phyloP scores from a whole-genome alignment of 768 basidiomycete species.

The Termitomyces heimii region DNA sequence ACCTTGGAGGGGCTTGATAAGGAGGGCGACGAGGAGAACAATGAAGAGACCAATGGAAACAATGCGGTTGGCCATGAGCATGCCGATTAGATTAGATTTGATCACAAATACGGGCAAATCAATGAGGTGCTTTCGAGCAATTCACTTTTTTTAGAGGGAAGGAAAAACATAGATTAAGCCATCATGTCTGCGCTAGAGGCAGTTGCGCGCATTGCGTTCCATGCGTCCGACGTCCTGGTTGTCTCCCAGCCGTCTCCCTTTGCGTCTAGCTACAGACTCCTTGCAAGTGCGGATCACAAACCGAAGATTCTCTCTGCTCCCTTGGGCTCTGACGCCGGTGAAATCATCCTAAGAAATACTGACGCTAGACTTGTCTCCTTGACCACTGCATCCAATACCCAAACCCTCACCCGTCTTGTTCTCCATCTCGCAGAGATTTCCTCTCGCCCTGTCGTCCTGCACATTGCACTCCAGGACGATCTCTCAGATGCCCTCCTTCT shows the following conservation, averaged over 20 bases:
- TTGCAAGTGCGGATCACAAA: constrained; percentile 27
- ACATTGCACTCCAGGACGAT: constrained; percentile 60
- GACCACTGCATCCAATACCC: constrained; percentile 46
- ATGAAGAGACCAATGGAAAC: constrained; percentile 22
- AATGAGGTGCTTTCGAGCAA: constrained; percentile 36
- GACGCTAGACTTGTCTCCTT: constrained; percentile 49
- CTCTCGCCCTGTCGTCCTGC: constrained; percentile 58
- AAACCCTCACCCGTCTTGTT: constrained; percentile 53
- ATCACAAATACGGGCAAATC: constrained; percentile 30
- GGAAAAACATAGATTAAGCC: constrained; percentile 2
- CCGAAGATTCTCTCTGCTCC: constrained; percentile 47
- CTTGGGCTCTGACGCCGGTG: constrained; percentile 59
- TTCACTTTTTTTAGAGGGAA: constrained; percentile 4
- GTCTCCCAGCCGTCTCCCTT: constrained; percentile 52
- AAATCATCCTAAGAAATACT: constrained; percentile 46
- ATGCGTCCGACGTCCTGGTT: constrained; percentile 63
- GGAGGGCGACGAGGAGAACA: constrained; percentile 23
- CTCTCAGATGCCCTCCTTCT: constrained; percentile 73
- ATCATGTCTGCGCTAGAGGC: constrained; percentile 23
- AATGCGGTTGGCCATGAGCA: constrained; percentile 3
- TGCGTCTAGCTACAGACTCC: constrained; percentile 29
- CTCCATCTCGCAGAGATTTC: constrained; percentile 67
- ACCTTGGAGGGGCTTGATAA: constrained; percentile 25
- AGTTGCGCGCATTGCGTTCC: constrained; percentile 66
- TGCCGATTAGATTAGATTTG: constrained; percentile 6